Base-by-base conservation (phyloP, 2,329 filamentous ascomycete species). In the Beauveria caledonica region DNA sequence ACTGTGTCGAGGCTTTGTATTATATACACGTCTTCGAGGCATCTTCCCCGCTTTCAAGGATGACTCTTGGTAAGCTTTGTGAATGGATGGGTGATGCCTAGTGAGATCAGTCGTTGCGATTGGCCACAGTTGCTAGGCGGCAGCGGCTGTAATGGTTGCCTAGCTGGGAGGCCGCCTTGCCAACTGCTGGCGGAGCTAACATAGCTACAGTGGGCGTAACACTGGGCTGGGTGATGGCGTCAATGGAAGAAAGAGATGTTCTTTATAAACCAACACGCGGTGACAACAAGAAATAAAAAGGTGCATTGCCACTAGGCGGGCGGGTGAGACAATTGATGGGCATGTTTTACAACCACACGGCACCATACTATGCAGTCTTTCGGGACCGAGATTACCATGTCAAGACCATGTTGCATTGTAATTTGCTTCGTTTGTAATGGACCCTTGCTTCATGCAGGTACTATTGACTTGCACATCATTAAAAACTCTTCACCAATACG, bases 101-200 rank as follows among this genome's bases (percentile, higher is more conserved):
- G 10, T 25, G 21, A 49, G 55, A 58, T 58, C 13, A 23, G 21
- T 40, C 29, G n/a, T 23, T 13, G 11, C 33, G 45, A 50, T 58
- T 58, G 55, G 55, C 23, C 19, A 10, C 6, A 17, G 17, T 25
- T 3, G 17, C 21, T 50, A 58, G 55, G 45, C 55, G 40, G 33
- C 46, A 27, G 19, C 21, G 1, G 3, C 15, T n/a, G 13, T 21
- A 4, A 11, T 55, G 23, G 52, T 17, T 55, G 52, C 52, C 52
- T 58, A 11, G 11, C 29, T 42, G 55, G 55, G 55, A 58, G 55
- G 55, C 55, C 55, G 55, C 55, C 55, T 58, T 58, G 45, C 45
- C 19, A 33, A 46, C 27, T 25, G 13, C 27, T 4, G 5, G 5
- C n/a, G n/a, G 53, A 21, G 25, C 42, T 36, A 23, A 36, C 23